phyloP scores from a whole-genome alignment of 345 rosid genomes.

The Populus tremula region DNA sequence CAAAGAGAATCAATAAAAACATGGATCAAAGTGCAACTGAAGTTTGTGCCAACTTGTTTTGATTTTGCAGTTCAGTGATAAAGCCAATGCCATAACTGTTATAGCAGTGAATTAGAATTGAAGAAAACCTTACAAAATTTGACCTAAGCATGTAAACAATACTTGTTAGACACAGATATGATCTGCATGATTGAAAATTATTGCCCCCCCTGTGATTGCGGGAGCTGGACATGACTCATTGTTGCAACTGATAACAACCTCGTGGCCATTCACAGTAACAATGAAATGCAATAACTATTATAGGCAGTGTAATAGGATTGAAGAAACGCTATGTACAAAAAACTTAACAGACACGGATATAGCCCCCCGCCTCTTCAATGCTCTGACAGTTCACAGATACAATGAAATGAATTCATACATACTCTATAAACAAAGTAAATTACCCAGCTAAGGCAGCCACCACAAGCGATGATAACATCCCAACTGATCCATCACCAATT shows the following conservation, averaged over 20 bases:
- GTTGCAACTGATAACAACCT: neutral
- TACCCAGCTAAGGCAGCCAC: conserved; percentile 98
- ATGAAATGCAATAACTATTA: neutral
- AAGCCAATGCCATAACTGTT: neutral
- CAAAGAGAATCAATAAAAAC: neutral
- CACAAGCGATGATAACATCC: conserved; percentile 82
- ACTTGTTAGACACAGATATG: neutral
- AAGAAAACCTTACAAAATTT: neutral
- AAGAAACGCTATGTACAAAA: neutral
- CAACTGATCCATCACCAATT: conserved; percentile 92
- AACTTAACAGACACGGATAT: neutral
- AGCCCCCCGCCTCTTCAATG: neutral
- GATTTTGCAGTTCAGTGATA: neutral
- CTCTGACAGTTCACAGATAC: neutral
- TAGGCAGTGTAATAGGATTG: neutral
- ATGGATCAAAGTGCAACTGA: neutral
- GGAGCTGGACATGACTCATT: neutral
- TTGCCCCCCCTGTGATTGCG: neutral
- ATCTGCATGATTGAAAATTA: neutral
- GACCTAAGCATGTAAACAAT: neutral
- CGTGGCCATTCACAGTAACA: neutral
- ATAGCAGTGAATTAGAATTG: neutral
- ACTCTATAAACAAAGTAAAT: neutral
- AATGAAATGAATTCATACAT: neutral
- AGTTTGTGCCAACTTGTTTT: neutral